phyloP scores from a whole-genome alignment of 2,329 filamentous ascomycete genomes.

The Cryphonectria japonica region DNA sequence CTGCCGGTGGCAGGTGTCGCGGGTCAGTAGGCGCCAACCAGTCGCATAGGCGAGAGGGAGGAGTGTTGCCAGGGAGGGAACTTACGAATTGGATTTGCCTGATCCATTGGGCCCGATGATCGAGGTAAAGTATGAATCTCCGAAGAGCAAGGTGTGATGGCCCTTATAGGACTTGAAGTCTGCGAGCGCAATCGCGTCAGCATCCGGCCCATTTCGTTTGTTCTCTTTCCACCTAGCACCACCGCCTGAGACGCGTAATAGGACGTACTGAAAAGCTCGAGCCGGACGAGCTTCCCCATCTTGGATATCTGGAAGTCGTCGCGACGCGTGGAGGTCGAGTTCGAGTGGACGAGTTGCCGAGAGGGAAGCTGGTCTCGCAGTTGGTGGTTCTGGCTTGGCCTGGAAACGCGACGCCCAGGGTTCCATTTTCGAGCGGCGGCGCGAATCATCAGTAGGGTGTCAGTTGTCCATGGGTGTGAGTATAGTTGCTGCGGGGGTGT shows the following conservation, averaged over 20 bases:
- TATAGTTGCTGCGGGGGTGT: neutral
- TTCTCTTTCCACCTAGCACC: neutral
- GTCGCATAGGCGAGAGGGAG: slow-evolving; percentile 9
- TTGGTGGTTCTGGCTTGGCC: slow-evolving; percentile 6
- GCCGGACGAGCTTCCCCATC: slow-evolving; percentile 95
- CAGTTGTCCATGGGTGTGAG: neutral
- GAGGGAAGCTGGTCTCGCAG: slow-evolving; percentile 3
- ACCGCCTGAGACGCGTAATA: slow-evolving; percentile 11
- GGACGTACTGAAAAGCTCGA: slow-evolving; percentile 86
- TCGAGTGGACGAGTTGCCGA: slow-evolving; percentile 2
- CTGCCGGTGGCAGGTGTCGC: slow-evolving; percentile 47
- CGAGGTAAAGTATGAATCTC: slow-evolving; percentile 98
- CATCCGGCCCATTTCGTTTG: neutral
- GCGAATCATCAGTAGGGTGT: slow-evolving; percentile 2
- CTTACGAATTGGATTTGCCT: slow-evolving; percentile 96
- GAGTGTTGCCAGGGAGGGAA: slow-evolving; percentile 32
- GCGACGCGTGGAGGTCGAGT: slow-evolving; percentile 24
- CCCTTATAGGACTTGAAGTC: slow-evolving; percentile 99
- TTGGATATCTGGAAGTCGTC: slow-evolving; percentile 42
- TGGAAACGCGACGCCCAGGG: slow-evolving; percentile 6
- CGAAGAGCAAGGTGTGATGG: slow-evolving; percentile 90
- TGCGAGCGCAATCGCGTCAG: slow-evolving; percentile 42
- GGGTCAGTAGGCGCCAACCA: slow-evolving; percentile 32
- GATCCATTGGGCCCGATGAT: slow-evolving; percentile 99
- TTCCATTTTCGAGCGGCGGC: slow-evolving; percentile 6